Percentiles rank a stretch among this genome's conserved stretches.
Conservation (phyloP, 169 alveolate genomes). For the Eimeria sp. region DNA sequence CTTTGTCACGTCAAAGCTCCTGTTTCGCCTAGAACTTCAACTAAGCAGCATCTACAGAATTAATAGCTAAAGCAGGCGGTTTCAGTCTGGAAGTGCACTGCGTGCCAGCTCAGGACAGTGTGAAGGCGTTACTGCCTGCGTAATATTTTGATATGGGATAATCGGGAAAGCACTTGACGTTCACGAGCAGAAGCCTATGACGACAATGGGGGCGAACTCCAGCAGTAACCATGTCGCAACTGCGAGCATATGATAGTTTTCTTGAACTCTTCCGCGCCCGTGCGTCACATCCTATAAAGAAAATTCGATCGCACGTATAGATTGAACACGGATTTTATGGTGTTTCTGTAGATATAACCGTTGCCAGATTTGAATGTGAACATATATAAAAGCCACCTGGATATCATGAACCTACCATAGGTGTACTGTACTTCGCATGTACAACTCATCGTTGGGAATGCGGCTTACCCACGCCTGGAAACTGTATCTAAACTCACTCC, state of each 20-base stretch:
- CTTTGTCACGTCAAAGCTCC: not conserved
- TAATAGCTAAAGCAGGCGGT: not conserved
- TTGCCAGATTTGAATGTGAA: not conserved
- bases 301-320: not conserved
- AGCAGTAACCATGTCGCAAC: not conserved
- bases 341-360: not conserved
- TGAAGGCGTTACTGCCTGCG: not conserved
- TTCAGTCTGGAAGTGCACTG: not conserved
- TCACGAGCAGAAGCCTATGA: not conserved
- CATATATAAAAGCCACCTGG: not conserved
- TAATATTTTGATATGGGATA: not conserved
- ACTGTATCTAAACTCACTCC: not conserved
- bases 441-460: not conserved
- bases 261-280: not conserved
- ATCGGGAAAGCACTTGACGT: not conserved
- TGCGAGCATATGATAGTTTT: not conserved
- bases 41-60: not conserved
- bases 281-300: not conserved
- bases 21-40: not conserved
- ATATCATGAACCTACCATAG: not conserved
- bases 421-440: not conserved
- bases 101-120: not conserved
- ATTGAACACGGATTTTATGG: not conserved
- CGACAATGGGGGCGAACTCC: not conserved
- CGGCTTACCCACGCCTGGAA: not conserved